phyloP scores from a whole-genome alignment of 306 rosid genomes.

The Bauhinia variegata region DNA sequence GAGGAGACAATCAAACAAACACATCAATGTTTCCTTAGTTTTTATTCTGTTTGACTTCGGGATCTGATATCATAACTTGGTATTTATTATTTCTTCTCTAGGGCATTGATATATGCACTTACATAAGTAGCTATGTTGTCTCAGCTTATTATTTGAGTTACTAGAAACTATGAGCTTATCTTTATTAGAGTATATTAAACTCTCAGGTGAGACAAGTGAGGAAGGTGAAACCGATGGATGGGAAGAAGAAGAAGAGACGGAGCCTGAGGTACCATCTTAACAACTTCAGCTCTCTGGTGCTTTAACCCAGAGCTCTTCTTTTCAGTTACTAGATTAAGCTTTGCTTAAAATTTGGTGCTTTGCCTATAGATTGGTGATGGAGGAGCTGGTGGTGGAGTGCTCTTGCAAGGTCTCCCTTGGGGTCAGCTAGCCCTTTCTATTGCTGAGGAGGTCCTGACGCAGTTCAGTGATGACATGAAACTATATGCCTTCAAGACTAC shows the following conservation, averaged over 20 bases:
- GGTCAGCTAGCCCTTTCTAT: constrained; percentile 71
- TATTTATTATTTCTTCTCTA: constrained; percentile 9
- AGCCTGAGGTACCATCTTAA: constrained; percentile 59
- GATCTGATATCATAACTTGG: background rate
- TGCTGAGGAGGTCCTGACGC: constrained; percentile 63
- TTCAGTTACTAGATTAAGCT: constrained; percentile 17
- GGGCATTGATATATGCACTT: constrained; percentile 6
- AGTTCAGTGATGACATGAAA: constrained; percentile 63
- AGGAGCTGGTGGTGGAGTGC: constrained; percentile 86
- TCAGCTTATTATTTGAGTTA: constrained; percentile 18
- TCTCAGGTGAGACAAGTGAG: constrained; percentile 57
- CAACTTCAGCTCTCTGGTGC: constrained; percentile 7
- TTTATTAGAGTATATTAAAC: constrained; percentile 27
- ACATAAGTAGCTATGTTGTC: constrained; percentile 1
- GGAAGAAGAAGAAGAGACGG: constrained; percentile 66
- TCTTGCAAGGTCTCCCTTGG: constrained; percentile 75
- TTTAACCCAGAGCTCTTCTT: constrained; percentile 21
- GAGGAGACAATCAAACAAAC: background rate
- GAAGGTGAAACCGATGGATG: constrained; percentile 53
- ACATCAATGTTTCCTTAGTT: background rate
- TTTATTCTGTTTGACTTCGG: constrained; percentile 13
- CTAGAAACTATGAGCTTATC: constrained; percentile 16
- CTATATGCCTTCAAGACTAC: constrained; percentile 79
- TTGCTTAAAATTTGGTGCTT: constrained; percentile 28
- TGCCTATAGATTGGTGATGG: constrained; percentile 75